Evolutionary conservation across 2,329 filamentous ascomycete genomes (phyloP).

Genomic region (Alternaria viburni): DNA sequence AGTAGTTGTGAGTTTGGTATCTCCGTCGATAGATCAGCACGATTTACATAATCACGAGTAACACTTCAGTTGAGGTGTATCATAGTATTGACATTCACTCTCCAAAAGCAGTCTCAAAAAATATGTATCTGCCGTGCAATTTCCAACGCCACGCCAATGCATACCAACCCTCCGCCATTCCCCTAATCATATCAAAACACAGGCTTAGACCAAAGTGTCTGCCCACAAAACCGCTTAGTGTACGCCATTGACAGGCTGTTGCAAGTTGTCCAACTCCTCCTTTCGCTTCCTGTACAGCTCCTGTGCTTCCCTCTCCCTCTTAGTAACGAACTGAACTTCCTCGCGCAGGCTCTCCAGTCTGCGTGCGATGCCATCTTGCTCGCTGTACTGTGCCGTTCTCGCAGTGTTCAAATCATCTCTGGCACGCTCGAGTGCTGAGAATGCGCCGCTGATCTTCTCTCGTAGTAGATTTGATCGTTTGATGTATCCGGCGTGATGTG

Average conservation of each 20-base stretch:
- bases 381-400: constrained; percentile 75
- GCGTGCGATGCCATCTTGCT: constrained; percentile 75
- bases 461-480: constrained; percentile 81
- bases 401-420: constrained; percentile 75
- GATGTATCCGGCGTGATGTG: constrained; percentile 89
- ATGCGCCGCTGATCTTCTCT: constrained; percentile 78
- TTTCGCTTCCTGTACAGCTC: constrained; percentile 78
- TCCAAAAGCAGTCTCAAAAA: neutral
- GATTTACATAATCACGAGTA: neutral
- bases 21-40: neutral
- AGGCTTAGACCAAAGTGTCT: neutral
- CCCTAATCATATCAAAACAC: neutral
- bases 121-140: constrained; percentile 2
- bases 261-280: constrained; percentile 75
- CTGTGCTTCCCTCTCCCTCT: constrained; percentile 87
- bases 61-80: neutral
- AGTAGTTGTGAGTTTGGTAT: neutral
- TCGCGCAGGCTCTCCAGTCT: constrained; percentile 77
- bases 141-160: constrained; percentile 18
- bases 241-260: constrained; percentile 45
- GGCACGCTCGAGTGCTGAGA: constrained; percentile 75
- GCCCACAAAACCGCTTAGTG: constrained; percentile 27
- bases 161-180: neutral
- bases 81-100: neutral
- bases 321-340: constrained; percentile 82